A percentile compares a stretch with the other conserved stretches of the same genome.
phyloP scores from a whole-genome alignment of 2,329 filamentous ascomycete genomes.

The Aspergillus tubingensis region DNA sequence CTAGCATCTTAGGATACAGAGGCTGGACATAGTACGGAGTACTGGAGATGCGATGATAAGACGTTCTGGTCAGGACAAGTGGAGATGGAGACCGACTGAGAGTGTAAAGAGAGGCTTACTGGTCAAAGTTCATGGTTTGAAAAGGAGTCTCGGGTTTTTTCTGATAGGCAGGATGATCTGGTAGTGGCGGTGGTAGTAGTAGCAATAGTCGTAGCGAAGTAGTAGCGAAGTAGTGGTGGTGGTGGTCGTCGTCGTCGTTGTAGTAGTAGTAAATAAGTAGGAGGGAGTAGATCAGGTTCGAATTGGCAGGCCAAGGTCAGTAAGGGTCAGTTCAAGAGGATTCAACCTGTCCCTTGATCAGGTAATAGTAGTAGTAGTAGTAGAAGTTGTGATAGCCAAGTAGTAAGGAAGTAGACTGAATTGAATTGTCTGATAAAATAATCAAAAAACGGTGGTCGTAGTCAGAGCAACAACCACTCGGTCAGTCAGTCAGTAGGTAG shows the following conservation, averaged over 20 bases:
- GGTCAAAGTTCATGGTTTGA: constrained; percentile 24
- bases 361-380: background rate
- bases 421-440: background rate
- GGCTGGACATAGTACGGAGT: constrained; percentile 26
- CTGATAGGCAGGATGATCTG: constrained; percentile 5
- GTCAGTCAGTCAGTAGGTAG: constrained; percentile 2
- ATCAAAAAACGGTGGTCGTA: background rate
- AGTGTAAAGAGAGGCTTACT: constrained; percentile 24
- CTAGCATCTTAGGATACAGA: constrained; percentile 23
- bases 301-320: background rate
- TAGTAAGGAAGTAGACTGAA: background rate
- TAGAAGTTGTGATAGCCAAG: background rate
- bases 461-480: constrained; percentile 1
- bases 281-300: background rate
- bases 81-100: constrained; percentile 17
- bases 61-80: constrained; percentile 22
- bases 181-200: background rate
- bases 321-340: background rate
- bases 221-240: background rate
- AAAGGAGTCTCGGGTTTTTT: constrained; percentile 8
- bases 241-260: background rate
- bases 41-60: constrained; percentile 23
- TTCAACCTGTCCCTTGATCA: background rate
- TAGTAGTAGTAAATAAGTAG: background rate
- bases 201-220: background rate